Conservation (phyloP, 345 rosid species). For the Populus alba region DNA sequence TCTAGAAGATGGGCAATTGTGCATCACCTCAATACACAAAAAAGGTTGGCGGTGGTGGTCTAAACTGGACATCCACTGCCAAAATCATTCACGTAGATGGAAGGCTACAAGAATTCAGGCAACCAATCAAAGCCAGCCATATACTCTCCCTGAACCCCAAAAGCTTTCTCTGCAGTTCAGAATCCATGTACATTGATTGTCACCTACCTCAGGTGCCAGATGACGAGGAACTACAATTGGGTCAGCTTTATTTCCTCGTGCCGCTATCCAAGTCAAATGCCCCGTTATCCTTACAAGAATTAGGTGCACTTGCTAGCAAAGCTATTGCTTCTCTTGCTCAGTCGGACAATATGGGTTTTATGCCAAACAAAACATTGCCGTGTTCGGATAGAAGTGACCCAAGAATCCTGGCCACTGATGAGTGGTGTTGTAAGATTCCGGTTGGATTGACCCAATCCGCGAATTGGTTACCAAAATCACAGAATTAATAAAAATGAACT, state of each 20-base stretch:
- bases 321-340: conserved; percentile 34
- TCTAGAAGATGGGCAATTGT: conserved; percentile 39
- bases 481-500: not conserved
- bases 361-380: not conserved
- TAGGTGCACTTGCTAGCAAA: conserved; percentile 44
- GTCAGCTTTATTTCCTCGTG: conserved; percentile 48
- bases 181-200: conserved; percentile 36
- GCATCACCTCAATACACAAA: conserved; percentile 24
- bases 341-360: not conserved
- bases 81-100: conserved; percentile 42
- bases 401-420: not conserved
- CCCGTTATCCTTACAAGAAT: conserved; percentile 34
- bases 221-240: conserved; percentile 42
- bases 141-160: conserved; percentile 32
- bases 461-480: not conserved
- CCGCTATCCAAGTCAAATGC: conserved; percentile 32
- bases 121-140: conserved; percentile 30
- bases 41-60: not conserved
- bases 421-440: conserved; percentile 6
- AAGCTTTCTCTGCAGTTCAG: conserved; percentile 46
- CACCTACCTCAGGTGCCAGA: conserved; percentile 17
- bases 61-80: conserved; percentile 22
- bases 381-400: not conserved
- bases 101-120: conserved; percentile 33
- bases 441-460: not conserved